A percentile compares a stretch with the other conserved stretches of the same genome.
Evolutionary conservation across 73 alveolate species (phyloP).

Genomic region (Paraurostyla sp.): DNA sequence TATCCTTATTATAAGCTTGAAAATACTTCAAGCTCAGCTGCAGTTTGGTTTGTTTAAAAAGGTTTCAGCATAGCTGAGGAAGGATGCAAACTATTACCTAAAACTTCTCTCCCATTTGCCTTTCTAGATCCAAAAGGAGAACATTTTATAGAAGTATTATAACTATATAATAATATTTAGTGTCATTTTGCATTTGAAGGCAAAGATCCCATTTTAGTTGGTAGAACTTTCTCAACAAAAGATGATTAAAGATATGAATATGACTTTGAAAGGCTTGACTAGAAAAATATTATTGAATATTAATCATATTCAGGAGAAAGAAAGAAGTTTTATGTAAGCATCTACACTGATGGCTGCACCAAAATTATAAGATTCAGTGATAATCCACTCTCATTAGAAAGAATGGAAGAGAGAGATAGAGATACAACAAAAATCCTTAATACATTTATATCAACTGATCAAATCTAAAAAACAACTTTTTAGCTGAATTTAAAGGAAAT

Average conservation of each 20-base stretch:
- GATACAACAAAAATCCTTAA: background rate
- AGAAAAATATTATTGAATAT: background rate
- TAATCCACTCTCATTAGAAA: background rate
- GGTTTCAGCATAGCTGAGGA: conserved; percentile 12
- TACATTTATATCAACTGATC: background rate
- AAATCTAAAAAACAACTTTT: background rate
- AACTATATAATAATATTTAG: background rate
- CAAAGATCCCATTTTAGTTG: background rate
- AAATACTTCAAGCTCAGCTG: conserved; percentile 9
- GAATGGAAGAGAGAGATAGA: background rate
- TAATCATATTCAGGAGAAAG: background rate
- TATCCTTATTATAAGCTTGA: conserved; percentile 57
- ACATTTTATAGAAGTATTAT: background rate
- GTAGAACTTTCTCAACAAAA: background rate
- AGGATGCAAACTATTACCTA: conserved; percentile 9
- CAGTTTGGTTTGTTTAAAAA: conserved; percentile 19
- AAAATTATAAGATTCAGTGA: conserved; percentile 40
- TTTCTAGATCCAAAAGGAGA: conserved; percentile 1
- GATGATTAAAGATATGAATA: background rate
- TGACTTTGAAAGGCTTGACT: conserved; percentile 16
- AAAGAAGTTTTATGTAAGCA: background rate
- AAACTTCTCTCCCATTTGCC: conserved; percentile 10
- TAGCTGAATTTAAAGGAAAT: conserved; percentile 5
- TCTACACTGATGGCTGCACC: conserved; percentile 50
- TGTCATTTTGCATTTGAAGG: background rate